These are phyloP conservation scores for Xerocomus nothofagi DNA, from an alignment of 1,284 basidiomycete genomes.

Conservation along the genomic window DNA sequence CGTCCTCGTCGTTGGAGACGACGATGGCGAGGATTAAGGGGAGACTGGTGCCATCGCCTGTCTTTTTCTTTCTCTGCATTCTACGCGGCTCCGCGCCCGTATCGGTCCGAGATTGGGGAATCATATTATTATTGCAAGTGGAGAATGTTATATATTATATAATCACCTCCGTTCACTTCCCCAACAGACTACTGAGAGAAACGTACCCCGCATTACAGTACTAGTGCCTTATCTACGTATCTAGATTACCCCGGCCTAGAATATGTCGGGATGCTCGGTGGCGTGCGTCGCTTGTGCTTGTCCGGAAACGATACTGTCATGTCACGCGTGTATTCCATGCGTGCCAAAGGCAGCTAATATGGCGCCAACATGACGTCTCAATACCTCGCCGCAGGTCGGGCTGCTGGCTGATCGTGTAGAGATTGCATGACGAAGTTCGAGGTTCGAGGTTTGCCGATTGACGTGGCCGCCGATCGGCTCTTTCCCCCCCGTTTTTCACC, in stretches of 20 bases:
- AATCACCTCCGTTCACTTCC: slow-evolving; percentile 11
- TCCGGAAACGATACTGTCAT: slow-evolving; percentile 12
- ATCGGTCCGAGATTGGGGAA: slow-evolving; percentile 31
- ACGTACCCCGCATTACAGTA: slow-evolving; percentile 24
- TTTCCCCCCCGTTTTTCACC: background rate
- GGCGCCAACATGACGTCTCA: background rate
- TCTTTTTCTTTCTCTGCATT: slow-evolving; percentile 8
- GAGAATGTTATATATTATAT: slow-evolving; percentile 12
- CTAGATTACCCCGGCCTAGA: slow-evolving; percentile 32
- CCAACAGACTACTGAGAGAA: background rate
- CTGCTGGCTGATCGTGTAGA: background rate
- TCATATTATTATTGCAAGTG: no score
- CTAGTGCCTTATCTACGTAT: slow-evolving; percentile 29
- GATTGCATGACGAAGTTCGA: background rate
- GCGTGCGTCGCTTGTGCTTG: slow-evolving; percentile 2
- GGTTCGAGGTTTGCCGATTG: slow-evolving; percentile 4
- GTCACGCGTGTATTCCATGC: slow-evolving; percentile 6
- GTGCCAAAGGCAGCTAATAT: background rate
- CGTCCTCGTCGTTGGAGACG: slow-evolving; percentile 5
- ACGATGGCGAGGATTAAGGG: slow-evolving; percentile 13
- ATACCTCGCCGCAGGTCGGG: slow-evolving; percentile 5
- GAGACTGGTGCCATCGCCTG: background rate
- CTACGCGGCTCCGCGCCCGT: slow-evolving; percentile 24
- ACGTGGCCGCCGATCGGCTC: background rate
- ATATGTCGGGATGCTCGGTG: slow-evolving; percentile 5